These are phyloP conservation scores for Ustilago vetiveriae DNA, from an alignment of 1,284 basidiomycete genomes.

Conservation along the genomic window DNA sequence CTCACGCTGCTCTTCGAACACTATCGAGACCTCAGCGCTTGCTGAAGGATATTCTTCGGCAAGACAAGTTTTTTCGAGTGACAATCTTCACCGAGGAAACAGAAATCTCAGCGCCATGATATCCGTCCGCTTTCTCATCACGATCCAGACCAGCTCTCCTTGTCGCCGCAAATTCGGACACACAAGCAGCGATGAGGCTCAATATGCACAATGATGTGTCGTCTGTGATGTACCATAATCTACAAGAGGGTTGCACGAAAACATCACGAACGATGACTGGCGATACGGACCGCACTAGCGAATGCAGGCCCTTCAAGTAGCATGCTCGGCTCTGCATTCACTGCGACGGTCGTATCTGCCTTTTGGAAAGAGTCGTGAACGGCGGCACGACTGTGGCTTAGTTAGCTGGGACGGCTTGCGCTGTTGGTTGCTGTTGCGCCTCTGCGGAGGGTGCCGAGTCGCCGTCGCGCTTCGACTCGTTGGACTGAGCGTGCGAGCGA, in stretches of 20 bases:
- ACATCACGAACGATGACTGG: slow-evolving; percentile 16
- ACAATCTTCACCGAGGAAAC: too few relatives aligned
- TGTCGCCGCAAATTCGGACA: too few relatives aligned
- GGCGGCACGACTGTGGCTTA: too few relatives aligned
- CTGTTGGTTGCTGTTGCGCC: slow-evolving; percentile 29
- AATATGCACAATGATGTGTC: slow-evolving; percentile 14
- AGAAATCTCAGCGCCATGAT: too few relatives aligned
- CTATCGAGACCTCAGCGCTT: too few relatives aligned
- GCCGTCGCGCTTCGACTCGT: slow-evolving; percentile 37
- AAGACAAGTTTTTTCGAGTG: too few relatives aligned
- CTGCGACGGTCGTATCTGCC: slow-evolving; percentile 6
- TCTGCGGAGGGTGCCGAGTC: slow-evolving; percentile 33
- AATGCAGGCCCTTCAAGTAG: neutral
- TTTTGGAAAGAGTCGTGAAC: slow-evolving; percentile 10
- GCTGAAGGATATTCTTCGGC: too few relatives aligned
- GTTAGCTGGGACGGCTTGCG: slow-evolving; percentile 39
- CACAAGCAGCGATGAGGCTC: neutral
- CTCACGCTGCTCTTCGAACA: neutral
- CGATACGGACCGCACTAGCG: slow-evolving; percentile 4
- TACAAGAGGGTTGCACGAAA: slow-evolving; percentile 21
- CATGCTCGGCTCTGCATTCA: neutral
- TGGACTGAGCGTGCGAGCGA: slow-evolving; percentile 27
- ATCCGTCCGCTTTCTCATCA: too few relatives aligned
- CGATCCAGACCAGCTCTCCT: too few relatives aligned
- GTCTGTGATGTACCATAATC: slow-evolving; percentile 29